These are phyloP conservation scores for Xylaria multiplex DNA, from an alignment of 2,329 filamentous ascomycete genomes.

Conservation along the genomic window DNA sequence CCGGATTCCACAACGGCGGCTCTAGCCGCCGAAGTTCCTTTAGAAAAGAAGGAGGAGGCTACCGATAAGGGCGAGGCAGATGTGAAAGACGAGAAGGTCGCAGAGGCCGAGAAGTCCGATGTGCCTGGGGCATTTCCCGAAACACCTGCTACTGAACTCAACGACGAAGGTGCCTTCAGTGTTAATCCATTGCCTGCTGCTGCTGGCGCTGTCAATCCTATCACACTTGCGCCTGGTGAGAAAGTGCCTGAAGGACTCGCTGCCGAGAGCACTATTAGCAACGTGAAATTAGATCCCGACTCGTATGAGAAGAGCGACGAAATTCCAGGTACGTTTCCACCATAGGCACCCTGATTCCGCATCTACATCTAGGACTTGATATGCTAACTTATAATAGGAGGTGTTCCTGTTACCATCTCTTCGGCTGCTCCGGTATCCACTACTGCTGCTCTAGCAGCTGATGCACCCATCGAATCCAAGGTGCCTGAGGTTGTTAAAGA, in stretches of 20 bases:
- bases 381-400: conserved; percentile 41
- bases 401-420: conserved; percentile 38
- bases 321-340: conserved; percentile 56
- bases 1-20: conserved; percentile 77
- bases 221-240: conserved; percentile 82
- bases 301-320: conserved; percentile 86
- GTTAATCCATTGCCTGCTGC: conserved; percentile 72
- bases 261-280: conserved; percentile 73
- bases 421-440: conserved; percentile 57
- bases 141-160: conserved; percentile 68
- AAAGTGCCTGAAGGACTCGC: conserved; percentile 77
- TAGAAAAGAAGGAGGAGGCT: conserved; percentile 62
- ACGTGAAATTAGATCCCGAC: conserved; percentile 81
- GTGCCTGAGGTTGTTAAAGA: conserved; percentile 74
- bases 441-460: conserved; percentile 54
- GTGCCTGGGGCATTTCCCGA: conserved; percentile 77
- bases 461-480: conserved; percentile 57
- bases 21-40: conserved; percentile 72
- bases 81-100: conserved; percentile 26
- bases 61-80: conserved; percentile 36
- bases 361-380: neutral
- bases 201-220: conserved; percentile 77
- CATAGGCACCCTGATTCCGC: conserved; percentile 7
- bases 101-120: conserved; percentile 51
- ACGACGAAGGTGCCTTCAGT: conserved; percentile 55